Conservation (phyloP, 2,329 filamentous ascomycete species). For the Dactylellina drechsleri region DNA sequence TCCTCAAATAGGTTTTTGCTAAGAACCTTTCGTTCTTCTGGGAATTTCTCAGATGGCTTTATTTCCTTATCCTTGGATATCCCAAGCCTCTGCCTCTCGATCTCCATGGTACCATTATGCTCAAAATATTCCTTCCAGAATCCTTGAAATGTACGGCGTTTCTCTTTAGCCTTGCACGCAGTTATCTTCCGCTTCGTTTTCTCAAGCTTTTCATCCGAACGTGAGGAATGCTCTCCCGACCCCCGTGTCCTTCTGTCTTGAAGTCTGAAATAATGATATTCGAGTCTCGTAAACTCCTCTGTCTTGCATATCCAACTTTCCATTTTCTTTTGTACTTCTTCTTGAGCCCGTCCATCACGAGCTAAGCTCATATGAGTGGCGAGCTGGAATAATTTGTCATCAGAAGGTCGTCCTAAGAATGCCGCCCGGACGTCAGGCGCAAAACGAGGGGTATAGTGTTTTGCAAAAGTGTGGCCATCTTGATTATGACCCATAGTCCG, state of each 20-base stretch:
- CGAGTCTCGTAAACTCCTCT: background rate
- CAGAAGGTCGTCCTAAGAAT: constrained; percentile 1
- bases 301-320: background rate
- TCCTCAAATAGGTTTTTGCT: background rate
- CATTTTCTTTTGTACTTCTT: background rate
- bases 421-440: background rate
- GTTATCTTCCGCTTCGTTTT: constrained; percentile 11
- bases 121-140: constrained; percentile 5
- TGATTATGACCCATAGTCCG: background rate
- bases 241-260: background rate
- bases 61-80: background rate
- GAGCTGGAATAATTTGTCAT: constrained; percentile 1
- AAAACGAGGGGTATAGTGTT: constrained; percentile 4
- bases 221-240: background rate
- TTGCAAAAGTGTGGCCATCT: background rate
- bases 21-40: background rate
- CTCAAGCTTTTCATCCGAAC: background rate
- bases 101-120: constrained; percentile 14
- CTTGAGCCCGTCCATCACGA: background rate
- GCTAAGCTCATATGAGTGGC: constrained; percentile 3
- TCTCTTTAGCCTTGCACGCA: background rate
- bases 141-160: background rate
- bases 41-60: background rate
- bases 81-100: constrained; percentile 13
- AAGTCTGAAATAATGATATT: background rate